Conservation (phyloP, 2,329 filamentous ascomycete species). For the Nigrospora oryzae region DNA sequence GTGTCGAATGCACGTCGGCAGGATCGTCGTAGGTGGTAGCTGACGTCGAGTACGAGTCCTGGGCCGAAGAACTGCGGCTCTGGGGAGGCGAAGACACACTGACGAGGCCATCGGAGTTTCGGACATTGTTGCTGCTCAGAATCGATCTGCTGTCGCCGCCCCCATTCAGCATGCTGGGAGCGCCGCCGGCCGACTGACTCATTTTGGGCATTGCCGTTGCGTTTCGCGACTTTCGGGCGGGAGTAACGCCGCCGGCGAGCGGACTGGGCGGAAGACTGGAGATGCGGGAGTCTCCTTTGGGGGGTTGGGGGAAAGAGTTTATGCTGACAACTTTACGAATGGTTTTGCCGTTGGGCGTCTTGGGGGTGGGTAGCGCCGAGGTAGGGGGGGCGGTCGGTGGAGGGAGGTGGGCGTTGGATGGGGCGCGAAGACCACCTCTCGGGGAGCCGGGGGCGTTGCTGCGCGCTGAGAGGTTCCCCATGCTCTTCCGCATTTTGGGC, state of each 20-base stretch:
- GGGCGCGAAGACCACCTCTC: constrained; percentile 49
- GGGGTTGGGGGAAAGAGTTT: constrained; percentile 86
- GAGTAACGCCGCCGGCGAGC: constrained; percentile 38
- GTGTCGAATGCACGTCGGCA: constrained; percentile 40
- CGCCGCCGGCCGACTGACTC: constrained; percentile 39
- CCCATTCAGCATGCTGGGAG: constrained; percentile 72
- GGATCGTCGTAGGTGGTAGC: constrained; percentile 82
- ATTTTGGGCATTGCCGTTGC: constrained; percentile 40
- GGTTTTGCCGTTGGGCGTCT: constrained; percentile 55
- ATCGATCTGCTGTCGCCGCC: constrained; percentile 71
- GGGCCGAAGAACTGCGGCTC: constrained; percentile 84
- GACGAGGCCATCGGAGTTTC: constrained; percentile 66
- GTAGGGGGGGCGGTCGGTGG: constrained; percentile 41
- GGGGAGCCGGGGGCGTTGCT: constrained; percentile 38
- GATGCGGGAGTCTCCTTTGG: constrained; percentile 53
- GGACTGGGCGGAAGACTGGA: constrained; percentile 56
- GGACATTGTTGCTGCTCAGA: constrained; percentile 46
- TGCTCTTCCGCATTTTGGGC: constrained; percentile 63
- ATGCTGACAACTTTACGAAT: constrained; percentile 88
- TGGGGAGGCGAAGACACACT: constrained; percentile 77
- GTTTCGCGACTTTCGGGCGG: constrained; percentile 46
- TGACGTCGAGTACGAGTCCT: constrained; percentile 86
- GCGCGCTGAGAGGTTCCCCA: constrained; percentile 33
- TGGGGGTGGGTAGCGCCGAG: constrained; percentile 47
- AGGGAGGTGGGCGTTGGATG: constrained; percentile 47